These are phyloP conservation scores for Scortechinia acanthostroma DNA, from an alignment of 2,329 filamentous ascomycete genomes.

Conservation along the genomic window DNA sequence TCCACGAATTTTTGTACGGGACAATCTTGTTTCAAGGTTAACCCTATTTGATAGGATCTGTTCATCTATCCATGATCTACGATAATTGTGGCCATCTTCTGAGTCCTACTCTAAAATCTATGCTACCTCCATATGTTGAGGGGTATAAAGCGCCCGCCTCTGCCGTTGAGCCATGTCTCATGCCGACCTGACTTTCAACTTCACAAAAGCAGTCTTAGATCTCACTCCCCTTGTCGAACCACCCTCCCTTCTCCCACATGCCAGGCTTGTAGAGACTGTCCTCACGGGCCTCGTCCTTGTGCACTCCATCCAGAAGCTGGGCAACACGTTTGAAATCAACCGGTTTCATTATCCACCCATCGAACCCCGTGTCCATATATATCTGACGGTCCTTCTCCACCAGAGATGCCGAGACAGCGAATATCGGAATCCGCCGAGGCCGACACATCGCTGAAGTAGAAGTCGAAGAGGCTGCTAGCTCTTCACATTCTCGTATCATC, in stretches of 20 bases:
- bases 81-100: background rate
- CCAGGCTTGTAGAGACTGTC: conserved; percentile 61
- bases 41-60: too few relatives aligned
- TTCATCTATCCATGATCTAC: background rate
- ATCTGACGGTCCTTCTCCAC: conserved; percentile 59
- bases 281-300: conserved; percentile 45
- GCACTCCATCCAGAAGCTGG: conserved; percentile 63
- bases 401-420: conserved; percentile 80
- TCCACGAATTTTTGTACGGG: too few relatives aligned
- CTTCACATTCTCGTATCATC: conserved; percentile 72
- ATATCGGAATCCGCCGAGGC: conserved; percentile 71
- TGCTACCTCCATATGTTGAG: too few relatives aligned
- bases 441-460: conserved; percentile 46
- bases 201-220: too few relatives aligned
- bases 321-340: conserved; percentile 74
- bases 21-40: too few relatives aligned
- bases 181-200: too few relatives aligned
- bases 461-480: conserved; percentile 30
- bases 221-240: conserved; percentile 47
- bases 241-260: conserved; percentile 79
- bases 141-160: too few relatives aligned
- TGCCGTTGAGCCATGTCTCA: too few relatives aligned
- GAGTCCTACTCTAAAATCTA: too few relatives aligned
- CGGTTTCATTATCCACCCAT: conserved; percentile 85
- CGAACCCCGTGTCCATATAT: conserved; percentile 75